phyloP scores from a whole-genome alignment of 805 yeast genomes.

The Schizosaccharomyces pombe region ASM294v3 CU329670.1:4485501-4486000 shows the following conservation, averaged over 20 bases:
- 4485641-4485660: background rate
- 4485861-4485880: background rate
- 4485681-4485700: background rate
- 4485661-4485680: background rate
- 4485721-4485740: constrained; percentile 65
- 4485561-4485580: constrained; percentile 38
- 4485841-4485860: background rate
- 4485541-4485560: constrained; percentile 52
- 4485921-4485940: background rate
- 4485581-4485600: constrained; percentile 63
- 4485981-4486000: background rate
- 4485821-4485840: background rate
- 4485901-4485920: background rate
- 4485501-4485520: constrained; percentile 47
- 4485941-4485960: background rate
- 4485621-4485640: constrained; percentile 7
- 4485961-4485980: background rate
- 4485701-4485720: constrained; percentile 32
- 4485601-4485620: constrained; percentile 6
- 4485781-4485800: constrained; percentile 89
- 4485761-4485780: constrained; percentile 54
- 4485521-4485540: constrained; percentile 73
- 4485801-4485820: constrained; percentile 41
- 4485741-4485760: constrained; percentile 67
- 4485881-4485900: background rate